Conservation (phyloP, 2,329 filamentous ascomycete genomes). For the Emmonsia crescens region DNA sequence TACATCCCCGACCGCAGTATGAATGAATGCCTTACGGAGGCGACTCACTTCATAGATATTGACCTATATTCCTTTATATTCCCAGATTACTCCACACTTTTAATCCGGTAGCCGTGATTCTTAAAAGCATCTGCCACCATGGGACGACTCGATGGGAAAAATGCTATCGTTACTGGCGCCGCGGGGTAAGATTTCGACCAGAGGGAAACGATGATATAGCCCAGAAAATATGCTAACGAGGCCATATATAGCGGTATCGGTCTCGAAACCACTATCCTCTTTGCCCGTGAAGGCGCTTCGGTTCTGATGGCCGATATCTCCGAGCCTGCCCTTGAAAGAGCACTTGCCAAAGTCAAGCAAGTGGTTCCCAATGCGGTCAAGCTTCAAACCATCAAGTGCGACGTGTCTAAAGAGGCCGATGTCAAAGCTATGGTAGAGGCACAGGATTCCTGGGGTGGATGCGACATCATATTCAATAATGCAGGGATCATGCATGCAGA, state of each 20-base stretch:
- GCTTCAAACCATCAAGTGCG: constrained; percentile 55
- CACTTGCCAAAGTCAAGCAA: constrained; percentile 62
- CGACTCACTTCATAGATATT: neutral
- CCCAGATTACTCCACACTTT: neutral
- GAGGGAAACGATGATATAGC: neutral
- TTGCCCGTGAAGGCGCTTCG: constrained; percentile 75
- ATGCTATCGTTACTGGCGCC: constrained; percentile 70
- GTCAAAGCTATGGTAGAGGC: constrained; percentile 63
- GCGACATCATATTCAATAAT: constrained; percentile 95
- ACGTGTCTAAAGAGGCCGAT: constrained; percentile 77
- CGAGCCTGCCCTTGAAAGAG: constrained; percentile 63
- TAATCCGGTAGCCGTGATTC: neutral
- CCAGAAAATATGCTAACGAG: neutral
- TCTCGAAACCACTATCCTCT: constrained; percentile 82
- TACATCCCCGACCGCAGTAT: neutral
- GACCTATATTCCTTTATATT: neutral
- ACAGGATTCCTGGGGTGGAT: constrained; percentile 72
- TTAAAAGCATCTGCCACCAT: constrained; percentile 2
- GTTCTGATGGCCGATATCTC: constrained; percentile 83
- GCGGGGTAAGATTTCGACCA: constrained; percentile 53
- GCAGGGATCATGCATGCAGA: constrained; percentile 90
- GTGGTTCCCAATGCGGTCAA: constrained; percentile 52
- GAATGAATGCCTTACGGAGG: neutral
- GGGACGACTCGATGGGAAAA: constrained; percentile 51
- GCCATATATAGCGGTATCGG: constrained; percentile 59